A percentile compares a stretch with the other conserved stretches of the same genome.
Evolutionary conservation across 495 filamentous ascomycete genomes (phyloP).

Genomic region (Talaromyces trachyspermus): DNA sequence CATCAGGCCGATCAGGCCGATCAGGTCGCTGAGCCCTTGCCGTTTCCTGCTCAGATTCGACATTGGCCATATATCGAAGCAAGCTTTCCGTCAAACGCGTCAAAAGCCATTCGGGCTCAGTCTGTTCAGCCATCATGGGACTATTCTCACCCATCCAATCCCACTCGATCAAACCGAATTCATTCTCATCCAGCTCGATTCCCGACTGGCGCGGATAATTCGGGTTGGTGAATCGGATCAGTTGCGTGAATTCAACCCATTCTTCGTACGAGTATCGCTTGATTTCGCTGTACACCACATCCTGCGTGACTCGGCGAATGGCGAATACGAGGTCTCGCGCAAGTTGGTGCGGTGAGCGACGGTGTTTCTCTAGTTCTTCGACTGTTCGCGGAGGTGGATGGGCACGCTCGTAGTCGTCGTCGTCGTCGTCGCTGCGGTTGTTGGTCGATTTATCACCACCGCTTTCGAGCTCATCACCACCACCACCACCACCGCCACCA

Average conservation of each 20-base stretch:
- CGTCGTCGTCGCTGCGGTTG: too few relatives aligned
- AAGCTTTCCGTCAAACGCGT: conserved; percentile 54
- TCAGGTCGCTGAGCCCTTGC: too few relatives aligned
- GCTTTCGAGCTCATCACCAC: too few relatives aligned
- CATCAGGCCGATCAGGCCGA: too few relatives aligned
- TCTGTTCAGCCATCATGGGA: conserved; percentile 49
- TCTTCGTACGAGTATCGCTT: conserved; percentile 55
- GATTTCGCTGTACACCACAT: conserved; percentile 30
- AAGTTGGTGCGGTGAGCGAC: conserved; percentile 30
- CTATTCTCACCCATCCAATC: conserved; percentile 62
- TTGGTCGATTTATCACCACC: too few relatives aligned
- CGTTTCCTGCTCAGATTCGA: background rate
- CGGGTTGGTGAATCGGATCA: conserved; percentile 52
- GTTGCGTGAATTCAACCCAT: conserved; percentile 53
- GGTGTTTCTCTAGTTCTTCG: conserved; percentile 36
- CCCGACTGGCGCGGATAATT: conserved; percentile 2
- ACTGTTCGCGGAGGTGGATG: conserved; percentile 26
- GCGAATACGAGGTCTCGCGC: conserved; percentile 45
- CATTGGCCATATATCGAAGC: conserved; percentile 40
- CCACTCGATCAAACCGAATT: conserved; percentile 53
- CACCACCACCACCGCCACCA: background rate
- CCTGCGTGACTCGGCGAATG: conserved; percentile 43
- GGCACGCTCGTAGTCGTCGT: background rate
- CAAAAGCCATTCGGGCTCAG: conserved; percentile 54
- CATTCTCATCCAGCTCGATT: conserved; percentile 39